These are phyloP conservation scores for Pythium aphanidermatum DNA, from an alignment of 352 stramenopile genomes.

Conservation along the genomic window DNA sequence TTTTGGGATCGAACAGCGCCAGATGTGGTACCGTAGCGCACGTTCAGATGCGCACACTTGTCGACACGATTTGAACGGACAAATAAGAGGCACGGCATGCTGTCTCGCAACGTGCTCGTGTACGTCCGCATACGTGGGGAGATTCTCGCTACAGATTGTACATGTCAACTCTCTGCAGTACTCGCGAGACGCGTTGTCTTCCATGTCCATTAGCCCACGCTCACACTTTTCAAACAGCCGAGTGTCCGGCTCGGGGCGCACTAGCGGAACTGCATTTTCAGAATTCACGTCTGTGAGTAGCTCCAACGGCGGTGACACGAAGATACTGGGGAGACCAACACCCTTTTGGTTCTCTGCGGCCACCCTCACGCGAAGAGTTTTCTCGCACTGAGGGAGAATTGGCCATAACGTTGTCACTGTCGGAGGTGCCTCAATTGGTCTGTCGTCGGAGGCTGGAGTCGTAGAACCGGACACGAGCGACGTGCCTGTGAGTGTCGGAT, in stretches of 20 bases:
- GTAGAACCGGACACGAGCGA: too few species aligned
- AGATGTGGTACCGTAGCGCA: slow-evolving; percentile 73
- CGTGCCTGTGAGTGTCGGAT: slow-evolving; percentile 16
- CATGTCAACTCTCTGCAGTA: slow-evolving; percentile 39
- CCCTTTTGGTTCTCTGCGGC: slow-evolving; percentile 62
- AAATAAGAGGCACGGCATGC: slow-evolving; percentile 63
- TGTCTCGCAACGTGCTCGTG: slow-evolving; percentile 53
- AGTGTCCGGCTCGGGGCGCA: slow-evolving; percentile 36
- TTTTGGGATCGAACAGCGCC: slow-evolving; percentile 51
- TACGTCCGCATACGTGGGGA: slow-evolving; percentile 20
- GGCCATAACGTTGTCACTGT: slow-evolving; percentile 62
- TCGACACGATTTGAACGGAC: slow-evolving; percentile 56
- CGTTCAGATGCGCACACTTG: slow-evolving; percentile 65
- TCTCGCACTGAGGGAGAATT: slow-evolving; percentile 33
- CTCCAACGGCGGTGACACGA: slow-evolving; percentile 37
- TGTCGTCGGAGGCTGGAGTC: too few species aligned
- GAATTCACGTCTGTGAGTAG: slow-evolving; percentile 53
- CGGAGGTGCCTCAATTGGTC: not conserved
- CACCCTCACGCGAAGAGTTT: slow-evolving; percentile 45
- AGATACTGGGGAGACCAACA: slow-evolving; percentile 48
- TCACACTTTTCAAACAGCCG: slow-evolving; percentile 32
- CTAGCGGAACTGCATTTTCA: slow-evolving; percentile 35
- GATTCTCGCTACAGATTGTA: slow-evolving; percentile 31
- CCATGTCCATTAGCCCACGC: slow-evolving; percentile 24
- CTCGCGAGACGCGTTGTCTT: slow-evolving; percentile 28